Evolutionary conservation across 129 eudicot genomes (phyloP).

Genomic region (Pulicaria dysenterica): DNA sequence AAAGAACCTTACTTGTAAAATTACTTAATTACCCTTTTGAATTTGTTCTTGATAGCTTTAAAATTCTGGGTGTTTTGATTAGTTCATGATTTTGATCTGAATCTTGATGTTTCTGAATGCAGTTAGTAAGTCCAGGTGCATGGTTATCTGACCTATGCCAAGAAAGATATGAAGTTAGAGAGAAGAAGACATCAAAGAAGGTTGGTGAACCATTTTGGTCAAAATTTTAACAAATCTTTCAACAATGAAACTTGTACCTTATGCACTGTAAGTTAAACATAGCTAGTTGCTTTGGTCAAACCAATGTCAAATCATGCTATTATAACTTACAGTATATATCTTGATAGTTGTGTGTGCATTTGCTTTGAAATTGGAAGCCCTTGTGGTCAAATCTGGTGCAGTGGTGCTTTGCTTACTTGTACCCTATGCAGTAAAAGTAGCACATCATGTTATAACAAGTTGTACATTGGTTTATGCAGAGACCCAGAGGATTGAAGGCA

Average conservation of each 20-base stretch:
- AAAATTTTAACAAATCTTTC: constrained; percentile 6
- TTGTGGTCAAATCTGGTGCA: neutral
- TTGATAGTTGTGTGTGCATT: constrained; percentile 11
- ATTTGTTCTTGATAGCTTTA: constrained; percentile 12
- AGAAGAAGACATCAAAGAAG: constrained; percentile 73
- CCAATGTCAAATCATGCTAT: neutral
- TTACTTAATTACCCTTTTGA: constrained; percentile 19
- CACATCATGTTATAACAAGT: constrained; percentile 5
- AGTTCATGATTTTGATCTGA: constrained; percentile 2
- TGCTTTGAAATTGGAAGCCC: neutral
- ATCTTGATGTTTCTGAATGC: constrained; percentile 30
- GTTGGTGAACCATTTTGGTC: constrained; percentile 29
- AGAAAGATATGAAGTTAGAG: constrained; percentile 79
- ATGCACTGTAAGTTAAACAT: neutral
- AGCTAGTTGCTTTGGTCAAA: neutral
- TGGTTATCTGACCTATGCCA: constrained; percentile 69
- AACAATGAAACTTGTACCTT: constrained; percentile 11
- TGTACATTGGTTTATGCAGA: constrained; percentile 46
- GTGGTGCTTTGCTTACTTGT: constrained; percentile 9
- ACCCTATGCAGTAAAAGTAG: constrained; percentile 15
- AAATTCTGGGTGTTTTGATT: constrained; percentile 8
- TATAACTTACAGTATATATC: neutral
- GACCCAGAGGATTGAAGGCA: constrained; percentile 81
- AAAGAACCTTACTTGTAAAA: constrained; percentile 69
- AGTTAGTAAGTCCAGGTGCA: constrained; percentile 72